Percentiles rank a stretch among this genome's conserved stretches.
phyloP scores from a whole-genome alignment of 768 basidiomycete species.

The Kwoniella europaea region DNA sequence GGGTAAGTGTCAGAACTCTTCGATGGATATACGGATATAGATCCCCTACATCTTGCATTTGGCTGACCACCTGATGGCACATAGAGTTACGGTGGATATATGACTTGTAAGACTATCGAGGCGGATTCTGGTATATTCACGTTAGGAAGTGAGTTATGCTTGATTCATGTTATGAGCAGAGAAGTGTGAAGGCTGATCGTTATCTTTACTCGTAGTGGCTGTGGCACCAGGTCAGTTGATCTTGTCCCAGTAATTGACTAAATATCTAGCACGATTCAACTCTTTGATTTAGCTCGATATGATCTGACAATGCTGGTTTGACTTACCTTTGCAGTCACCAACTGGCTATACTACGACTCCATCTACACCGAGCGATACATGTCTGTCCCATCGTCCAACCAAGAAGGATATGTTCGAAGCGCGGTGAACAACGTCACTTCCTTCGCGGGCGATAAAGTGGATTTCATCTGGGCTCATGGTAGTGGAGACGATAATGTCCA shows the following conservation, averaged over 20 bases:
- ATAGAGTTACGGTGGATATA: slow-evolving; percentile 87
- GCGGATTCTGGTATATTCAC: slow-evolving; percentile 86
- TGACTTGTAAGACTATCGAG: slow-evolving; percentile 91
- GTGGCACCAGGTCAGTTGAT: slow-evolving; percentile 48
- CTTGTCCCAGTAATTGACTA: no score
- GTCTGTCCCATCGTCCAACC: slow-evolving; percentile 78
- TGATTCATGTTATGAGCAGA: no score
- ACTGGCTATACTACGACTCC: slow-evolving; percentile 67
- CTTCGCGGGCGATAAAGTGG: slow-evolving; percentile 69
- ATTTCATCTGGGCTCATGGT: slow-evolving; percentile 87
- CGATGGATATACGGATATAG: background rate
- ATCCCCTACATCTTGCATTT: no score
- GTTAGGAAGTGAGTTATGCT: slow-evolving; percentile 72
- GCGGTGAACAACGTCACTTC: slow-evolving; percentile 86
- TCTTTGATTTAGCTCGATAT: background rate
- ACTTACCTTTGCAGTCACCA: slow-evolving; percentile 38
- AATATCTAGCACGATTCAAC: background rate
- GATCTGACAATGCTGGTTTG: background rate
- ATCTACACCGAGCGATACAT: slow-evolving; percentile 99
- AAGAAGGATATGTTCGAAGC: slow-evolving; percentile 84
- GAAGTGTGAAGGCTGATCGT: no score
- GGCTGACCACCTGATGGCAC: no score
- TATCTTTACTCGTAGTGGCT: slow-evolving; percentile 39
- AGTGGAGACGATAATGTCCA: slow-evolving; percentile 96
- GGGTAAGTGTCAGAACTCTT: slow-evolving; percentile 68